A percentile compares a stretch with the other conserved stretches of the same genome.
phyloP scores from a whole-genome alignment of 257 asterid genomes.

The Solanum pimpinellifolium region DNA sequence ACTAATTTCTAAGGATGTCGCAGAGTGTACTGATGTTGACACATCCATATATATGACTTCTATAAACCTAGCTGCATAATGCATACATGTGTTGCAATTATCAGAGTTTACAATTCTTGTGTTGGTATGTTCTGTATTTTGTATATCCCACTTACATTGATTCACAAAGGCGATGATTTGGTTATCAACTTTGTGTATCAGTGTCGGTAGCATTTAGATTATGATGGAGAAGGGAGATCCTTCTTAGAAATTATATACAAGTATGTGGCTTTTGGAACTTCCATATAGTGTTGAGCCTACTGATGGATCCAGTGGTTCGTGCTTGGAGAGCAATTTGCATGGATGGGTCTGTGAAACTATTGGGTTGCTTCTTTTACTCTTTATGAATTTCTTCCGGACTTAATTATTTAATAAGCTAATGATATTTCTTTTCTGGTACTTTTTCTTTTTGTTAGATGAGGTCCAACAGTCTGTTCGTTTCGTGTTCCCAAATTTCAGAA shows the following conservation, averaged over 20 bases:
- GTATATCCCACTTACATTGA: not conserved
- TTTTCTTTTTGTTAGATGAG: slow-evolving; percentile 34
- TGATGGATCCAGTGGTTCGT: slow-evolving; percentile 68
- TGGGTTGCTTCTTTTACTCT: slow-evolving; percentile 23
- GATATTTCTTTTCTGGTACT: not conserved
- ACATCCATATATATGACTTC: not conserved
- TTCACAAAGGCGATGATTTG: not conserved
- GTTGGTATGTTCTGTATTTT: not conserved
- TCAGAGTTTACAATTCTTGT: not conserved
- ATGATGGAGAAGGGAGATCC: slow-evolving; percentile 79
- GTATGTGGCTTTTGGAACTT: slow-evolving; percentile 92
- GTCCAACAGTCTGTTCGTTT: slow-evolving; percentile 33
- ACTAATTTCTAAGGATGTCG: not conserved
- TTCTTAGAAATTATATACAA: slow-evolving; percentile 46
- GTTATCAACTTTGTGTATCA: not conserved
- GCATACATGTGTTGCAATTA: not conserved
- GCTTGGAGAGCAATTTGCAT: slow-evolving; percentile 45
- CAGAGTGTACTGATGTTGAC: not conserved
- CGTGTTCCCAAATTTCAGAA: slow-evolving; percentile 59
- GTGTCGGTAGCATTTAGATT: slow-evolving; percentile 15
- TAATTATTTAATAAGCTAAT: not conserved
- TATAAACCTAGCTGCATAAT: not conserved
- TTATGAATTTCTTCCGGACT: not conserved
- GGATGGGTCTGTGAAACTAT: slow-evolving; percentile 47
- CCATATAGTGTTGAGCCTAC: slow-evolving; percentile 70